phyloP scores from a whole-genome alignment of 331 rosid species.

The Rhamnella rubrinervis region DNA sequence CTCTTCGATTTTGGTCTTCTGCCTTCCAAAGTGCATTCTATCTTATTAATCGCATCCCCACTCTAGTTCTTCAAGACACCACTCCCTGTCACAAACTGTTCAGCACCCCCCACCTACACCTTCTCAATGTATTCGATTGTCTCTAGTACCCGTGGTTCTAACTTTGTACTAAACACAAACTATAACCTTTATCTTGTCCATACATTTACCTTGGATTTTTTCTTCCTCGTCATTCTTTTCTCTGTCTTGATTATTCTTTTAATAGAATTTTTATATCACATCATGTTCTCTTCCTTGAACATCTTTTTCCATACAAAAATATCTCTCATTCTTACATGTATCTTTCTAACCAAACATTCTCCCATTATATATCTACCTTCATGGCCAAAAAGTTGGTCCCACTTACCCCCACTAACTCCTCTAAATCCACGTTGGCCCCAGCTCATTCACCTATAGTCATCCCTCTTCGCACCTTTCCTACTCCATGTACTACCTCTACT shows the following conservation, averaged over 20 bases:
- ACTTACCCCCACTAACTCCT: too few relatives aligned
- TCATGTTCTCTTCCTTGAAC: too few relatives aligned
- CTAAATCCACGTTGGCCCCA: neutral
- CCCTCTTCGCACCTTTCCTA: neutral
- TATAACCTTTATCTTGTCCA: neutral
- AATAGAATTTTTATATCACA: neutral
- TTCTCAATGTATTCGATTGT: neutral
- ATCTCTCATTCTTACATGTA: too few relatives aligned
- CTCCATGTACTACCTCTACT: too few relatives aligned
- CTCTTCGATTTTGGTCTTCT: neutral
- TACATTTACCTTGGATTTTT: neutral
- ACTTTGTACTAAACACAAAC: neutral
- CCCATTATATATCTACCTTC: too few relatives aligned
- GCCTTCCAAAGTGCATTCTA: neutral
- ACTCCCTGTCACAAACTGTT: neutral
- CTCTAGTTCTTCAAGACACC: neutral
- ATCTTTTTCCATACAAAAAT: too few relatives aligned
- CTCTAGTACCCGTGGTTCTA: too few relatives aligned
- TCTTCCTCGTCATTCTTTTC: neutral
- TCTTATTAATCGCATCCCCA: neutral
- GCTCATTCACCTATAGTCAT: too few relatives aligned
- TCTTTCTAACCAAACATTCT: too few relatives aligned
- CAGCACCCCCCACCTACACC: neutral
- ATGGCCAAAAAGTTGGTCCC: too few relatives aligned
- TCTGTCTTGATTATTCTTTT: neutral